These are phyloP conservation scores for Agrostemma githago DNA, from an alignment of 148 eudicot species.

Conservation along the genomic window DNA sequence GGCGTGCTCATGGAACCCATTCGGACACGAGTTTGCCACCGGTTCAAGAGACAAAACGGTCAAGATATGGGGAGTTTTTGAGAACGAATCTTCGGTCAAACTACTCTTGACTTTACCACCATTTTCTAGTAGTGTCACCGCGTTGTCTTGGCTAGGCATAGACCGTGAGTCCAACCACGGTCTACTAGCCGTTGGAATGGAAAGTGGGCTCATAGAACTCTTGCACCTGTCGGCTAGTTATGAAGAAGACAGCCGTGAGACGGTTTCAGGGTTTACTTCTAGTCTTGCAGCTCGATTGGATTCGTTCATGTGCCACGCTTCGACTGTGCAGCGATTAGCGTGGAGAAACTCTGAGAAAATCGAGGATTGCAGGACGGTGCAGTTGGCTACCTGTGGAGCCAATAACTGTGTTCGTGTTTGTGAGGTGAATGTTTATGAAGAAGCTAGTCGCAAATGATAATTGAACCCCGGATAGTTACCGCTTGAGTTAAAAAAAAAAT, in stretches of 20 bases:
- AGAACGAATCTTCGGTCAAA: constrained; percentile 45
- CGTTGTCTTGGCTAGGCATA: constrained; percentile 77
- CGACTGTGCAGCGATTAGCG: constrained; percentile 66
- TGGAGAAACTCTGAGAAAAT: constrained; percentile 58
- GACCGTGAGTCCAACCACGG: constrained; percentile 47
- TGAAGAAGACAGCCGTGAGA: constrained; percentile 28
- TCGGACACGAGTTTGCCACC: constrained; percentile 72
- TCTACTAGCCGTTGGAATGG: constrained; percentile 81
- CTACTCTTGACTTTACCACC: constrained; percentile 55
- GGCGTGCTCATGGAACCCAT: constrained; percentile 95
- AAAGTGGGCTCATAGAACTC: constrained; percentile 71
- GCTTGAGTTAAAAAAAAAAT: no score
- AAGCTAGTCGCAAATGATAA: no score
- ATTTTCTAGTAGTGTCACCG: constrained; percentile 69
- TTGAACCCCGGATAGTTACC: no score
- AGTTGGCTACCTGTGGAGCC: constrained; percentile 91
- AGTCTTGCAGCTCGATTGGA: constrained; percentile 41
- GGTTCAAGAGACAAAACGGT: constrained; percentile 94
- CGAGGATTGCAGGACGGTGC: constrained; percentile 36
- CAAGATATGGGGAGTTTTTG: constrained; percentile 74
- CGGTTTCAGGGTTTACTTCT: constrained; percentile 27
- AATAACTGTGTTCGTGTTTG: constrained; percentile 83
- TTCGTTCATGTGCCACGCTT: constrained; percentile 71
- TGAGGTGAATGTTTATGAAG: no score
- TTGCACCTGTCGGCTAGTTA: constrained; percentile 47